Evolutionary conservation across 352 stramenopile species (phyloP).

Genomic region (Globisporangium takayamanum): DNA sequence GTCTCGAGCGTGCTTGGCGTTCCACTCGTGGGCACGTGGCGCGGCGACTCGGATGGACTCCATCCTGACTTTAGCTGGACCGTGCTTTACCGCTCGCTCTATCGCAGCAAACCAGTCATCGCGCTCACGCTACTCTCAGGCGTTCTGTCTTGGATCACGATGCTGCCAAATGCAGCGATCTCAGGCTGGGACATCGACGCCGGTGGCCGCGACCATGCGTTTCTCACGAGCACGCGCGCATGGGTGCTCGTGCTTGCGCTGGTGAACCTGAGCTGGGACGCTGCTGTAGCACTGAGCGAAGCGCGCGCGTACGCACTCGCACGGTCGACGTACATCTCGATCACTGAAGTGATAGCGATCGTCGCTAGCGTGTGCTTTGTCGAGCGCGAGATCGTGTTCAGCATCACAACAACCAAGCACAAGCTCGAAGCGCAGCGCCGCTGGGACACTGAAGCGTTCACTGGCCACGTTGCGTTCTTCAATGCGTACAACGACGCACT

Average conservation of each 20-base stretch:
- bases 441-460: conserved; percentile 29
- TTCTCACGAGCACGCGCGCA: conserved; percentile 29
- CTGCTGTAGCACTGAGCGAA: conserved; percentile 25
- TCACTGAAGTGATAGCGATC: conserved; percentile 29
- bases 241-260: conserved; percentile 47
- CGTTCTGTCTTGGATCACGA: conserved; percentile 43
- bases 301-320: conserved; percentile 32
- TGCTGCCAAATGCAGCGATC: conserved; percentile 39
- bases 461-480: conserved; percentile 19
- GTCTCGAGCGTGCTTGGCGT: conserved; percentile 27
- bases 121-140: conserved; percentile 35
- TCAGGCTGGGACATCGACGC: conserved; percentile 30
- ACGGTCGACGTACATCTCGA: conserved; percentile 32
- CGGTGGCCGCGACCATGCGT: conserved; percentile 15
- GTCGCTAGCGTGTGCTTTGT: conserved; percentile 19
- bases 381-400: conserved; percentile 22
- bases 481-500: conserved; percentile 53
- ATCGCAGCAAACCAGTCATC: conserved; percentile 32
- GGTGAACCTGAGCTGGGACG: conserved; percentile 31
- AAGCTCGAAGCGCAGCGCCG: conserved; percentile 29
- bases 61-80: conserved; percentile 30
- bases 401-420: conserved; percentile 24
- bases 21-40: conserved; percentile 4
- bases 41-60: conserved; percentile 2
- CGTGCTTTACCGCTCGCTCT: conserved; percentile 46